phyloP scores from a whole-genome alignment of 306 rosid species.

The Corylus avellana region DNA sequence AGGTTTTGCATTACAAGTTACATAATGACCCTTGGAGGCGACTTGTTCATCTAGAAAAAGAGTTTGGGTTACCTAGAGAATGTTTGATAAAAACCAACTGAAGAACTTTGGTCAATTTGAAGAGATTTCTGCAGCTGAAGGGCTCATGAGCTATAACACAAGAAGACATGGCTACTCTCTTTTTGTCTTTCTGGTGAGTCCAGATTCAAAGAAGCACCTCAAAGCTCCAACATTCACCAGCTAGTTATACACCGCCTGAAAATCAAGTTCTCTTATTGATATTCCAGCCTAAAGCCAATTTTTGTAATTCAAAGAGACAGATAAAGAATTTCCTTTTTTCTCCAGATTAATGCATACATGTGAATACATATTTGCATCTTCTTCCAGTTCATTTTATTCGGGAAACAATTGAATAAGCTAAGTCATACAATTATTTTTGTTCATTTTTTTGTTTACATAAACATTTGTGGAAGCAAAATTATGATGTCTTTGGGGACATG shows the following conservation, averaged over 20 bases:
- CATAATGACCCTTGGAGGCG: conserved; percentile 88
- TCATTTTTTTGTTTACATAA: background rate
- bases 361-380: conserved; percentile 8
- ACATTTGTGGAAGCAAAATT: background rate
- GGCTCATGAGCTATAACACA: background rate
- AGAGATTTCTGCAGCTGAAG: conserved; percentile 12
- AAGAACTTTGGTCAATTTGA: conserved; percentile 21
- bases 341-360: conserved; percentile 18
- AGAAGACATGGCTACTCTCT: background rate
- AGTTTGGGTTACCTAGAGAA: conserved; percentile 65
- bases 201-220: background rate
- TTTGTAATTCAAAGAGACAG: conserved; percentile 9
- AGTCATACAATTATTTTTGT: background rate
- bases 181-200: background rate
- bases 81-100: conserved; percentile 51
- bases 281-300: conserved; percentile 20
- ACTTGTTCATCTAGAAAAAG: conserved; percentile 41
- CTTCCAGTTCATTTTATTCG: conserved; percentile 1
- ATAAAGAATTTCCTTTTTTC: background rate
- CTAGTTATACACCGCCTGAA: conserved; percentile 10
- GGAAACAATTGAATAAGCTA: background rate
- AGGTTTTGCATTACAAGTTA: conserved; percentile 88
- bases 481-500: background rate
- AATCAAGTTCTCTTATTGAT: conserved; percentile 22
- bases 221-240: background rate